Evolutionary conservation across 805 yeast genomes (phyloP).

Genomic region (Sungouiella blattae): DNA sequence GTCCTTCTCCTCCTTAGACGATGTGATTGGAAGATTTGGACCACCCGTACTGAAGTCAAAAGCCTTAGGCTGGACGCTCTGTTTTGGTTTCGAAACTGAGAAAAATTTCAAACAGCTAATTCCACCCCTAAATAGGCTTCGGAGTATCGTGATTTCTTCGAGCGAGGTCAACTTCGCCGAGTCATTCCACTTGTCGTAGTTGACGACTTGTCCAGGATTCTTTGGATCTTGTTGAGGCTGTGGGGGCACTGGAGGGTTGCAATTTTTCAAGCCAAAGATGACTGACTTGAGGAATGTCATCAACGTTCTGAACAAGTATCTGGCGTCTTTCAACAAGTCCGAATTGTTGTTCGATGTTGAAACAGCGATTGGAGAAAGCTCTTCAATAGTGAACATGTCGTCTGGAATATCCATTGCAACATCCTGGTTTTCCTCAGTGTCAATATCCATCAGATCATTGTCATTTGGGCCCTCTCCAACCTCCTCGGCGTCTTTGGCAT

Average conservation of each 20-base stretch:
- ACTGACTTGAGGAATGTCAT: conserved; percentile 88
- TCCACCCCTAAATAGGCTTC: conserved; percentile 79
- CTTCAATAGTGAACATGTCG: conserved; percentile 35
- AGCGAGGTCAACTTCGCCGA: conserved; percentile 77
- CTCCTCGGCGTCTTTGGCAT: neutral
- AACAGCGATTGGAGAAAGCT: conserved; percentile 56
- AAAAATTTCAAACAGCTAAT: conserved; percentile 77
- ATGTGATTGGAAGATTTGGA: conserved; percentile 78
- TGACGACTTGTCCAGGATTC: conserved; percentile 34
- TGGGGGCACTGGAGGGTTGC: conserved; percentile 71
- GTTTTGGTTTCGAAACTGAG: conserved; percentile 51
- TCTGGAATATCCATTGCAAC: conserved; percentile 10
- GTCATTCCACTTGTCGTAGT: conserved; percentile 69
- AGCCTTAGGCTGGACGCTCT: conserved; percentile 29
- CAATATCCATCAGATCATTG: conserved; percentile 12
- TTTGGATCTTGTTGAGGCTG: conserved; percentile 47
- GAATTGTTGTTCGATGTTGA: conserved; percentile 40
- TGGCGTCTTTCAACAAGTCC: conserved; percentile 82
- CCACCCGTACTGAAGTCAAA: conserved; percentile 66
- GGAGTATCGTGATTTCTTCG: conserved; percentile 78
- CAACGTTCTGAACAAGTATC: conserved; percentile 80
- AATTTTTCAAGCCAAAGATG: conserved; percentile 81
- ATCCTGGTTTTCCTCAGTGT: conserved; percentile 12
- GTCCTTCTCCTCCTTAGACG: conserved; percentile 91
- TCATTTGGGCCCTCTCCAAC: neutral